Base-by-base conservation (phyloP, 2,329 filamentous ascomycete genomes). In the Harringtonia aguacate region DNA sequence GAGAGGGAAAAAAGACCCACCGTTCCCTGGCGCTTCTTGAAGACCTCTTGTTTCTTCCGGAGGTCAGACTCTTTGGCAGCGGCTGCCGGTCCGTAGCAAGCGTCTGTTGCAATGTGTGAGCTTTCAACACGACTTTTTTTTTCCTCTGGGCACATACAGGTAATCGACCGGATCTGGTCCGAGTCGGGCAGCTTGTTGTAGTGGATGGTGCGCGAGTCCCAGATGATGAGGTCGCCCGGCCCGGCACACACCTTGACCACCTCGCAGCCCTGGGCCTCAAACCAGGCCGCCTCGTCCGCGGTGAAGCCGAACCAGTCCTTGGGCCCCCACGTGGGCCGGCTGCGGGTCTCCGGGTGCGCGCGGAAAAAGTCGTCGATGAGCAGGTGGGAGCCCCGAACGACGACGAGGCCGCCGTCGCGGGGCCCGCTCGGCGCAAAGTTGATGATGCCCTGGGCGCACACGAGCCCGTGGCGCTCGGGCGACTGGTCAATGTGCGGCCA, bases 401-500 rank as follows among this genome's bases (percentile, higher is more conserved):
- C 57, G 10, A 64, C 55, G 2, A 66, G 53, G 2, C 61, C 59
- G 8, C 63, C 62, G 41, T 65, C 62, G 3, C 59, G 48, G 2
- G 61, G 59, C 1, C 61, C 62, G 41, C 54, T 54, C 10, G 54
- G 58, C 2, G 55, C 51, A 1, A 66, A 50, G 44, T 56, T 58
- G 39, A 60, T 42, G 20, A 58, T 51, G 12, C 58, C 58, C 41
- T 58, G 58, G 22, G 55, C 52, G 40, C 57, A 59, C 21, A 51
- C 50, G 20, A 59, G 36, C 4, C 55, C 56, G 12, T 31, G 39
- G 9, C 50, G 48, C n/a, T 47, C 39, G 4, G 56, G 58, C 28
- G 30, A 44, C 49, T 61, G 59, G 46, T 62, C 60, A 17, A 58
- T 46, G 38, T 67, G 64, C 17, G 59, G 58, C 63, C 64, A 67